Conservation (phyloP, 768 basidiomycete species). For the Crepidotus variabilis region DNA sequence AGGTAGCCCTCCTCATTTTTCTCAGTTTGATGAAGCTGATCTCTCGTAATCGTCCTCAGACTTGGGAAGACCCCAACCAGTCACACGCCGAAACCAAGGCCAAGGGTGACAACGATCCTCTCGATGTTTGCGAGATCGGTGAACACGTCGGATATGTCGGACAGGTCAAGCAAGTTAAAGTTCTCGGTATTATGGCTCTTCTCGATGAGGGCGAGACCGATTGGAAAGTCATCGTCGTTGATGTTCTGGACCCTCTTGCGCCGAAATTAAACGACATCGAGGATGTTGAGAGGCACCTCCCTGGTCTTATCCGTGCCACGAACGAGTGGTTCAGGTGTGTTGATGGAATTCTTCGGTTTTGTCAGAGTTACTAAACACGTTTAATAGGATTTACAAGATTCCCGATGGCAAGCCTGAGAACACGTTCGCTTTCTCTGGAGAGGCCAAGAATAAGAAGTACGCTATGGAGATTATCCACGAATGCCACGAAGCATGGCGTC, state of each 20-base stretch:
- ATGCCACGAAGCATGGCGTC: slow-evolving; percentile 98
- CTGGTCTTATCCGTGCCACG: slow-evolving; percentile 93
- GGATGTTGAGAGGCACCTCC: slow-evolving; percentile 97
- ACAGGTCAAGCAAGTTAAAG: slow-evolving; percentile 99
- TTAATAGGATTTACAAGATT: slow-evolving; percentile 85
- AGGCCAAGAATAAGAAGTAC: slow-evolving; percentile 99
- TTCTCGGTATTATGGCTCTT: slow-evolving; percentile 99
- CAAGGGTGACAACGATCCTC: slow-evolving; percentile 97
- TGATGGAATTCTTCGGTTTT: background rate
- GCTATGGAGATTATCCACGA: slow-evolving; percentile 99
- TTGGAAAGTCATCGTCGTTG: slow-evolving; percentile 99
- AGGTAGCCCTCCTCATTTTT: slow-evolving; percentile 45
- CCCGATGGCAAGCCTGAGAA: slow-evolving; percentile 97
- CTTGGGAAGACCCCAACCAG: slow-evolving; percentile 93
- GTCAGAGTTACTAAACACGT: slow-evolving; percentile 3
- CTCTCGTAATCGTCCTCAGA: slow-evolving; percentile 42
- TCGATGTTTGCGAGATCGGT: slow-evolving; percentile 99
- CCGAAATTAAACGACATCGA: slow-evolving; percentile 97
- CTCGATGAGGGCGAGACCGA: slow-evolving; percentile 99
- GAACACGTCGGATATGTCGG: slow-evolving; percentile 97
- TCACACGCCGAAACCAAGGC: slow-evolving; percentile 97
- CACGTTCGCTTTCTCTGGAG: slow-evolving; percentile 97
- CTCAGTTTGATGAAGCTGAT: slow-evolving; percentile 9
- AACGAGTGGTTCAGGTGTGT: slow-evolving; percentile 97
- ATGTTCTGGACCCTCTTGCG: slow-evolving; percentile 92